Conservation (phyloP, 176 grass and related monocot genomes). For the Musa acuminata region DNA sequence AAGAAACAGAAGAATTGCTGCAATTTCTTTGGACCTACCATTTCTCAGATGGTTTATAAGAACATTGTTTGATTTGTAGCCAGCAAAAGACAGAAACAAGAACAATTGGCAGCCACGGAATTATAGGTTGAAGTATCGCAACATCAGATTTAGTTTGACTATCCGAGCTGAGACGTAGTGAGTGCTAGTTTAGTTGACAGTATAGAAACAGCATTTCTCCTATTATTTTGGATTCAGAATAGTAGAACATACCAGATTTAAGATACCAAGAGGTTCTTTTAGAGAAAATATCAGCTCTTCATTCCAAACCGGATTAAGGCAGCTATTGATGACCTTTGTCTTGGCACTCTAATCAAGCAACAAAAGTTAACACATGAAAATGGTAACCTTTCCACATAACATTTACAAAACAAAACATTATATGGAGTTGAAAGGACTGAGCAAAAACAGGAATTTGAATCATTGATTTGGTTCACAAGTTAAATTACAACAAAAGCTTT, state of each 20-base stretch:
- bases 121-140: too few species aligned
- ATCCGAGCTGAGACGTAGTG: too few species aligned
- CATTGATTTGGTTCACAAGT: too few species aligned
- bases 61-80: not conserved
- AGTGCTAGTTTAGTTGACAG: too few species aligned
- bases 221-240: not conserved
- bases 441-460: constrained; percentile 11
- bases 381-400: too few species aligned
- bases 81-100: not conserved
- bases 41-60: too few species aligned
- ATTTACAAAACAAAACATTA: too few species aligned
- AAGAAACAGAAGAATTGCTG: too few species aligned
- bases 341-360: constrained; percentile 39
- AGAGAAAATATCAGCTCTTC: constrained; percentile 68
- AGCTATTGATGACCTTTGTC: constrained; percentile 85
- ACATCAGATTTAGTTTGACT: too few species aligned
- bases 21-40: too few species aligned
- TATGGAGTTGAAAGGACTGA: not conserved
- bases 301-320: constrained; percentile 84
- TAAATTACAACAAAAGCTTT: too few species aligned
- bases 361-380: not conserved
- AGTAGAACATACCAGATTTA: constrained; percentile 60
- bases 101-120: not conserved
- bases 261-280: constrained; percentile 39
- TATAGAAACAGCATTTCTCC: not conserved